Evolutionary conservation across 805 yeast species (phyloP).

Genomic region (Ogataea pini): DNA sequence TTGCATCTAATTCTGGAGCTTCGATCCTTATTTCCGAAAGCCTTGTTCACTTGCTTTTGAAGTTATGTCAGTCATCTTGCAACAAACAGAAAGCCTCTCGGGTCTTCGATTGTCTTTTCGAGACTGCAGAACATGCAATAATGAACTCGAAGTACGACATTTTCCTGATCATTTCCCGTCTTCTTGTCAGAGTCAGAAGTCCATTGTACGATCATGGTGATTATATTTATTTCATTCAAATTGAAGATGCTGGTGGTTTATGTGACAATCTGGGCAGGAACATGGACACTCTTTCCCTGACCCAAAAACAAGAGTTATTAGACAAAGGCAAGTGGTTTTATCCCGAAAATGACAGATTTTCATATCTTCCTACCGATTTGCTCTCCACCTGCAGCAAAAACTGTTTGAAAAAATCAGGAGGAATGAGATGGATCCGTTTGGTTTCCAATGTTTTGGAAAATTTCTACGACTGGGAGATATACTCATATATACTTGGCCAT

Average conservation of each 20-base stretch:
- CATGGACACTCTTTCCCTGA: constrained; percentile 28
- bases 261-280: constrained; percentile 61
- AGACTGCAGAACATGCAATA: constrained; percentile 14
- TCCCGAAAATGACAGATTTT: constrained; percentile 50
- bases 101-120: constrained; percentile 14
- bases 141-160: constrained; percentile 22
- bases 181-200: constrained; percentile 53
- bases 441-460: constrained; percentile 50
- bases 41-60: constrained; percentile 17
- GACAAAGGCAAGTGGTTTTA: constrained; percentile 50
- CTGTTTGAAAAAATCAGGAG: constrained; percentile 34
- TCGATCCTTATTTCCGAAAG: constrained; percentile 9
- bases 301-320: constrained; percentile 21
- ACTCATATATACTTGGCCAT: constrained; percentile 65
- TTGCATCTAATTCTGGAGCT: constrained; percentile 4
- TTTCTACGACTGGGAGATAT: constrained; percentile 69
- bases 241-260: constrained; percentile 65
- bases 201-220: constrained; percentile 29
- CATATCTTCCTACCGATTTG: constrained; percentile 47
- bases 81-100: constrained; percentile 14
- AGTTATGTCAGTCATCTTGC: constrained; percentile 18
- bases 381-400: constrained; percentile 42
- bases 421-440: constrained; percentile 52
- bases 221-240: constrained; percentile 49
- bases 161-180: constrained; percentile 50